Conservation (phyloP, 768 basidiomycete genomes). For the Tylopilus felleus region DNA sequence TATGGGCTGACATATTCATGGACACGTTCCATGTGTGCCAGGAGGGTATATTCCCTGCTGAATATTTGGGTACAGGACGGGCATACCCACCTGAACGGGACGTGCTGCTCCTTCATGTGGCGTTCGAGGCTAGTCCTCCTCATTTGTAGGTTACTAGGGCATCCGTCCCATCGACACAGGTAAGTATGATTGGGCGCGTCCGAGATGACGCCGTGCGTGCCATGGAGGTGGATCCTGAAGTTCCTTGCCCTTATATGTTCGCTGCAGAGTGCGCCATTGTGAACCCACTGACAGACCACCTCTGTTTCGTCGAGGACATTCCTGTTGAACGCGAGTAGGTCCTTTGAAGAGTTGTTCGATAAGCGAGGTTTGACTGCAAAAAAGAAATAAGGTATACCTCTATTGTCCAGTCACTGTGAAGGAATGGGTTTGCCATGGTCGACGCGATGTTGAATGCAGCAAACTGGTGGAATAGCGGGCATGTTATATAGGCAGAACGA, state of each 20-base stretch:
- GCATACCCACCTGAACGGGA: slow-evolving; percentile 11
- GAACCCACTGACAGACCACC: slow-evolving; percentile 4
- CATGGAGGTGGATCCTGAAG: slow-evolving; percentile 4
- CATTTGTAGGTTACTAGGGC: not conserved
- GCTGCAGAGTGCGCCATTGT: not conserved
- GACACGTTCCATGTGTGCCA: not conserved
- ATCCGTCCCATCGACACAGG: slow-evolving; percentile 9
- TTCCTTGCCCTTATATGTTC: not conserved
- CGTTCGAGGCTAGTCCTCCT: slow-evolving; percentile 9
- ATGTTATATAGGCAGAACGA: slow-evolving; percentile 6
- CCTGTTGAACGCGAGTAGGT: slow-evolving; percentile 3
- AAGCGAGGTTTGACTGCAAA: not conserved
- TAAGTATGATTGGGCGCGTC: not conserved
- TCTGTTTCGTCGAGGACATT: not conserved
- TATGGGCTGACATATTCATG: not conserved
- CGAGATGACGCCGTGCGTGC: not conserved
- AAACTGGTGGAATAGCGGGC: not conserved
- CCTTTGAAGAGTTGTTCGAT: not conserved
- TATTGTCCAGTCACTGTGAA: not conserved
- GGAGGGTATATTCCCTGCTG: slow-evolving; percentile 1
- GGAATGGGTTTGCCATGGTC: not conserved
- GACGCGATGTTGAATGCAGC: not conserved
- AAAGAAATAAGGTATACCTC: slow-evolving; percentile 1
- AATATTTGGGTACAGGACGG: not conserved
- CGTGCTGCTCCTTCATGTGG: slow-evolving; percentile 10